Percentiles rank a stretch among this genome's conserved stretches.
Evolutionary conservation across 1,284 basidiomycete genomes (phyloP).

Genomic region (Ceratobasidium sp.): DNA sequence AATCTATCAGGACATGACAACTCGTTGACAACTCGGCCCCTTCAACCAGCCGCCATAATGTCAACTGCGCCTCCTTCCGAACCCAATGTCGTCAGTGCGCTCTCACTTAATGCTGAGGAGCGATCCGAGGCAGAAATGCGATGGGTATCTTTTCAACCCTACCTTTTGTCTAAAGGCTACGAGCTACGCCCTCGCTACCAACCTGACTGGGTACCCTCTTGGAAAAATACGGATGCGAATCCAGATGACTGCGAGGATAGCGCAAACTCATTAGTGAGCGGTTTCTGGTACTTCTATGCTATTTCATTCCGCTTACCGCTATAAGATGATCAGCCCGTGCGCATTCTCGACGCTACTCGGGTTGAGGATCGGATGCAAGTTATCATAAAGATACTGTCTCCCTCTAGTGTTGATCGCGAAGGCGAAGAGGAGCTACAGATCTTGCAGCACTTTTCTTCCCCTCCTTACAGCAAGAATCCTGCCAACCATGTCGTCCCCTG

Average conservation of each 20-base stretch:
- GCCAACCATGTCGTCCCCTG: constrained; percentile 7
- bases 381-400: constrained; percentile 5
- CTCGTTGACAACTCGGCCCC: not conserved
- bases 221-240: not conserved
- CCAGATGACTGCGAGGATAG: constrained; percentile 20
- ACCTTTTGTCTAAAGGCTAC: constrained; percentile 12
- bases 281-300: no score
- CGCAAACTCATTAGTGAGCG: not conserved
- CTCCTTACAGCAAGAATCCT: not conserved
- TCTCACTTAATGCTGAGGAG: no score
- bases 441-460: not conserved
- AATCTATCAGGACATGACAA: no score
- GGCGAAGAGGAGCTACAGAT: constrained; percentile 2
- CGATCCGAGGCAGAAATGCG: constrained; percentile 11
- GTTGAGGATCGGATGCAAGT: not conserved
- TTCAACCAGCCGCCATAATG: not conserved
- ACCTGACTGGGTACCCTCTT: constrained; percentile 17
- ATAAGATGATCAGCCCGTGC: constrained; percentile 4
- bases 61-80: no score
- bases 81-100: no score
- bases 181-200: constrained; percentile 5
- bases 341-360: constrained; percentile 6
- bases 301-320: no score
- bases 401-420: not conserved
- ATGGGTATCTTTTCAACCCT: constrained; percentile 20